Percentiles rank a stretch among this genome's conserved stretches.
These are phyloP conservation scores for Centaurea solstitialis DNA, from an alignment of 129 eudicot genomes.

Conservation along the genomic window DNA sequence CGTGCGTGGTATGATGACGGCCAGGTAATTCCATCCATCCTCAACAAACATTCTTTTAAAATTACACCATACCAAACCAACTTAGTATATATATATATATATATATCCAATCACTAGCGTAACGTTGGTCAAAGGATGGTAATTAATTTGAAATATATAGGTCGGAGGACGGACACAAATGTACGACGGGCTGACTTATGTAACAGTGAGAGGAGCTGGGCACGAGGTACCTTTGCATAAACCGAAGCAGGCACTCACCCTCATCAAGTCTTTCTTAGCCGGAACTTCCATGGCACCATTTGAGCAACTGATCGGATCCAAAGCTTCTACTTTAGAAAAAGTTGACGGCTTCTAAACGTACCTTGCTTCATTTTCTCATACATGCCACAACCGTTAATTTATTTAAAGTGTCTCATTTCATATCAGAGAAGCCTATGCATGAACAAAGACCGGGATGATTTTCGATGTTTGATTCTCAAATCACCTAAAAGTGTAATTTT, in stretches of 20 bases:
- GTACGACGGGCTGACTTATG: slow-evolving; percentile 78
- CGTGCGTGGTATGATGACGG: slow-evolving; percentile 97
- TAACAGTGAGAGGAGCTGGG: slow-evolving; percentile 88
- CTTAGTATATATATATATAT: too few relatives aligned
- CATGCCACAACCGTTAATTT: neutral
- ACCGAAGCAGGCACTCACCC: slow-evolving; percentile 75
- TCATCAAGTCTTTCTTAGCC: slow-evolving; percentile 63
- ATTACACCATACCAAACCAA: too few relatives aligned
- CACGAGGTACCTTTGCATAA: slow-evolving; percentile 91
- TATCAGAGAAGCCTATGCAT: too few relatives aligned
- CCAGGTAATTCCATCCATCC: slow-evolving; percentile 55
- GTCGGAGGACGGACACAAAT: slow-evolving; percentile 88
- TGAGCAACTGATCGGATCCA: slow-evolving; percentile 29
- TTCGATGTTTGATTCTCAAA: too few relatives aligned
- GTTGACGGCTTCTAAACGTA: neutral
- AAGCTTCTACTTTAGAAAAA: slow-evolving; percentile 19
- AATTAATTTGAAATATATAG: slow-evolving; percentile 32
- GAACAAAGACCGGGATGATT: too few relatives aligned
- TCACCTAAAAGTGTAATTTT: too few relatives aligned
- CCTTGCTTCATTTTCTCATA: neutral
- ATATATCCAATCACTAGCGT: too few relatives aligned
- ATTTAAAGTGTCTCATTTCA: too few relatives aligned
- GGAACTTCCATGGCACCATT: slow-evolving; percentile 65
- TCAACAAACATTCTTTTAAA: neutral
- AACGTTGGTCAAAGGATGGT: too few relatives aligned